Base-by-base conservation (phyloP, 73 alveolate species). In the Paraurostyla sp. region DNA sequence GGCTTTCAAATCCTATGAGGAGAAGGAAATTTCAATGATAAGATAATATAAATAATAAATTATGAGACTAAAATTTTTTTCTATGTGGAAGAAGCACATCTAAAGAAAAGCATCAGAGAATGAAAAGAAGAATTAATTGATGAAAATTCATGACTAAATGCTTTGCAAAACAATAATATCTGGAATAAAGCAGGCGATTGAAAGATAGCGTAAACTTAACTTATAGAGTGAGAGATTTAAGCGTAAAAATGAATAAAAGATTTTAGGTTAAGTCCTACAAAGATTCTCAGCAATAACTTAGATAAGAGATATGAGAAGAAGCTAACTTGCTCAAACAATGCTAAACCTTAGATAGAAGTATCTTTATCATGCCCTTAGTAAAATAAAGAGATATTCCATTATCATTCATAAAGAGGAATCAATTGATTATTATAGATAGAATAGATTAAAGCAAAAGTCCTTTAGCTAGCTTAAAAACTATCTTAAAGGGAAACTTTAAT, bases 201-300 rank as follows among this genome's bases (percentile, higher is more conserved):
- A 65, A 9, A 65, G 58, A 40, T 38, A 65, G 25, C 35, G 42
- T 9, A 58, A 65, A 38, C 25, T 65, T 9, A 58, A 58, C 1
- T 16, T 38, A 40, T 38, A 65, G 25, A 65, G 82, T 65, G 82
- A 65, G 13, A 65, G 82, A 65, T n/a, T 65, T 13, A 65, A 65
- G 38, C 35, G 82, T 15, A 40, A 15, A 38, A 6, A 22, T 11
- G 82, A 65, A 38, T 65, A 65, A 38, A 65, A 22, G 36, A 11
- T 65, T 11, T 13, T 65, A 38, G 82, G 82, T 25, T 38, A 7
- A 35, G 82, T 65, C 13, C 46, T 65, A 36, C 6, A 65, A 38
- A 65, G 42, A 30, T 38, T 65, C 30, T 15, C 40, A 18, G 41
- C 15, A 15, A 38, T 65, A 11, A 36, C 7, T 65, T 38, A 65